A percentile compares a stretch with the other conserved stretches of the same genome.
phyloP scores from a whole-genome alignment of 257 asterid species.

The Przewalskia tangutica region DNA sequence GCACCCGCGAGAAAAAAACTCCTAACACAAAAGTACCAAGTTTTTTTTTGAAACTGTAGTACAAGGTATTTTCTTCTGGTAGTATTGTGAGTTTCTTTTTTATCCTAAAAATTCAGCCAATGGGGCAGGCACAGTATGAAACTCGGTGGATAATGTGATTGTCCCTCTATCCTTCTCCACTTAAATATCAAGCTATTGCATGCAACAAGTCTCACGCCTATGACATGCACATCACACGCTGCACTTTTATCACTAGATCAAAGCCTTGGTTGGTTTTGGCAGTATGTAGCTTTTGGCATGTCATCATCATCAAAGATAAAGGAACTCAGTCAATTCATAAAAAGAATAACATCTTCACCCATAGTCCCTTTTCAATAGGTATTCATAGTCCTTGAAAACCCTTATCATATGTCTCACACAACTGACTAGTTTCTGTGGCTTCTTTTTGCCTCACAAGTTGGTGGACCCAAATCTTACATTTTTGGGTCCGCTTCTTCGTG shows the following conservation, averaged over 20 bases:
- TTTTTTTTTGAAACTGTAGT: no score
- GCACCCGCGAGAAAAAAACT: not conserved
- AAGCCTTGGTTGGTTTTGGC: not conserved
- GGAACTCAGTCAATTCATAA: not conserved
- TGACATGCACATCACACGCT: not conserved
- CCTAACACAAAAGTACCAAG: not conserved
- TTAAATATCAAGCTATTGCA: not conserved
- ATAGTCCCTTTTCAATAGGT: not conserved
- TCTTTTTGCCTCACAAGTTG: no score
- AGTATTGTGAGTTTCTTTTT: not conserved
- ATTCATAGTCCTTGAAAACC: not conserved
- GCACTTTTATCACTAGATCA: not conserved
- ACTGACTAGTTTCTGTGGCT: no score
- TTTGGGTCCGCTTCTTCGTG: no score
- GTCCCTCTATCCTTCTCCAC: not conserved
- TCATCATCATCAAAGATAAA: not conserved
- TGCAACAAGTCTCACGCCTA: not conserved
- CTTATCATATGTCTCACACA: no score
- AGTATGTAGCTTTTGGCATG: not conserved
- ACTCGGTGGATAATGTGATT: not conserved
- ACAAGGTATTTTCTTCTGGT: not conserved
- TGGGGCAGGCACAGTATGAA: not conserved
- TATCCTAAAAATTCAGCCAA: not conserved
- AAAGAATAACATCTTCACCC: not conserved
- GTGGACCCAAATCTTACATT: no score